A percentile compares a stretch with the other conserved stretches of the same genome.
Evolutionary conservation across 2,329 filamentous ascomycete species (phyloP).

Genomic region (Stachybotrys echinatus): DNA sequence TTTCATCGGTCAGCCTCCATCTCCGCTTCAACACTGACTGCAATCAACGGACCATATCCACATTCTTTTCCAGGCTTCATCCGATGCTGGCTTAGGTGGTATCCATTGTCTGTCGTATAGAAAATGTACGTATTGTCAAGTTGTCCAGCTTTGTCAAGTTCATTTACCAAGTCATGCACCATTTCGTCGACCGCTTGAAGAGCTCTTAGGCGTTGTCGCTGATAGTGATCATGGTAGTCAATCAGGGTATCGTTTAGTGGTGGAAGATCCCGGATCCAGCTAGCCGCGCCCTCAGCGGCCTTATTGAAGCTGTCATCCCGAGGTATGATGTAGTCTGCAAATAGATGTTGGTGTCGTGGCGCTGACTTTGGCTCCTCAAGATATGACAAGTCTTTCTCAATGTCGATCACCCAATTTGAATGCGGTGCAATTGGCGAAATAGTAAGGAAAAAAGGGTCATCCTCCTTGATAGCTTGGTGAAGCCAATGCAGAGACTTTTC

Average conservation of each 20-base stretch:
- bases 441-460: slow-evolving; percentile 49
- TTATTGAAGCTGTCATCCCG: slow-evolving; percentile 65
- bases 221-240: slow-evolving; percentile 30
- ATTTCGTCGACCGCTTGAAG: slow-evolving; percentile 40
- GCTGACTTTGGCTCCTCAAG: slow-evolving; percentile 22
- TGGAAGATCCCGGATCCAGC: slow-evolving; percentile 35
- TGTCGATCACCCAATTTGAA: slow-evolving; percentile 6
- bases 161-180: slow-evolving; percentile 17
- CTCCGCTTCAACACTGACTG: too few species aligned
- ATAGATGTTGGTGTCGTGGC: slow-evolving; percentile 54
- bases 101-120: slow-evolving; percentile 43
- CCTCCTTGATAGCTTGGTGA: slow-evolving; percentile 40
- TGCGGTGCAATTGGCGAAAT: slow-evolving; percentile 39
- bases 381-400: too few species aligned
- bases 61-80: slow-evolving; percentile 34
- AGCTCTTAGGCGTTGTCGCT: slow-evolving; percentile 33
- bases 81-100: slow-evolving; percentile 44
- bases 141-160: slow-evolving; percentile 13
- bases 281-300: slow-evolving; percentile 28
- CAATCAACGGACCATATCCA: too few species aligned
- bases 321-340: slow-evolving; percentile 53
- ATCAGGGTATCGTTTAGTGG: slow-evolving; percentile 22
- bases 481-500: slow-evolving; percentile 46
- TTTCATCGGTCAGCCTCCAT: too few species aligned
- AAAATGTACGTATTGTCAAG: slow-evolving; percentile 37